phyloP scores from a whole-genome alignment of 75 land plant species.

The Isoetes taiwanensis region DNA sequence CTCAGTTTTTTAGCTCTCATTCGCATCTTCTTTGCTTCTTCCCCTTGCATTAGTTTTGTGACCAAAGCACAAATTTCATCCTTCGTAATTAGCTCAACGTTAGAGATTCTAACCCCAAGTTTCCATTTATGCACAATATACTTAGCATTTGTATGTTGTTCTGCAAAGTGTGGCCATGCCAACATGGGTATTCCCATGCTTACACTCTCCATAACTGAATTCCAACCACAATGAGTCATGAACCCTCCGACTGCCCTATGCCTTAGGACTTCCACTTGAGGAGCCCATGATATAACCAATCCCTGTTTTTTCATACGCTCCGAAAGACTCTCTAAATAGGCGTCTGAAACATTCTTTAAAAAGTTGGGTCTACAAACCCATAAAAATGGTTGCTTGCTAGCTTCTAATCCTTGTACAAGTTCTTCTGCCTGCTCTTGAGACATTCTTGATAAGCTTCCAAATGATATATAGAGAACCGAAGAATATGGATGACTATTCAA shows the following conservation, averaged over 20 bases:
- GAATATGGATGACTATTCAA: slow-evolving; percentile 8
- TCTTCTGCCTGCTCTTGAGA: slow-evolving; percentile 8
- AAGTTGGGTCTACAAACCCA: slow-evolving; percentile 13
- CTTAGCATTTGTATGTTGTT: slow-evolving; percentile 38
- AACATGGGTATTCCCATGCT: slow-evolving; percentile 37
- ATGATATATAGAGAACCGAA: slow-evolving; percentile 18
- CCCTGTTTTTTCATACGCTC: no score
- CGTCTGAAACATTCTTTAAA: no score
- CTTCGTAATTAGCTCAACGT: slow-evolving; percentile 11
- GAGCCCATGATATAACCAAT: no score
- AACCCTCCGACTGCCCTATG: no score
- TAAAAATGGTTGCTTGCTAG: slow-evolving; percentile 12
- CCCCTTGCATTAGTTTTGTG: not conserved
- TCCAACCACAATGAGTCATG: not conserved
- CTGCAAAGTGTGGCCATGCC: slow-evolving; percentile 40
- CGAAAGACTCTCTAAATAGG: no score
- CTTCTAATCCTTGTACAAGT: slow-evolving; percentile 16
- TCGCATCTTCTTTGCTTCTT: no score
- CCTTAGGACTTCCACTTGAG: no score
- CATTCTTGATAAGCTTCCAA: slow-evolving; percentile 11
- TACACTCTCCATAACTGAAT: slow-evolving; percentile 18
- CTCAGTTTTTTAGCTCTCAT: no score
- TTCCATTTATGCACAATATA: slow-evolving; percentile 22
- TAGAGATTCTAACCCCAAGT: slow-evolving; percentile 26
- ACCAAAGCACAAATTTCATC: not conserved